phyloP scores from a whole-genome alignment of 495 filamentous ascomycete genomes.

The Trichoderma gamsii region DNA sequence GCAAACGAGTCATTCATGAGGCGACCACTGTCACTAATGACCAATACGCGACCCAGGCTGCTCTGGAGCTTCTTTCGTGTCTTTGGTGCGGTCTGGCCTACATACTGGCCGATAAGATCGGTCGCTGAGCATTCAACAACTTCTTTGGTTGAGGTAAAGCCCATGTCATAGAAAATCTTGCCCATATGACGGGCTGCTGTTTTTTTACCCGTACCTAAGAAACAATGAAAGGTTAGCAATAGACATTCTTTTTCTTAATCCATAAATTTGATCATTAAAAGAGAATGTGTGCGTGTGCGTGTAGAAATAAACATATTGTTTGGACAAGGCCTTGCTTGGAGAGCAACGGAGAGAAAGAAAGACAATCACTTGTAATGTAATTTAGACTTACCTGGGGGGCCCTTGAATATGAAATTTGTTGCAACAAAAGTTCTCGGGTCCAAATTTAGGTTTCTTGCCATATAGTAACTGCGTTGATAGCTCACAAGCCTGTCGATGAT shows the following conservation, averaged over 20 bases:
- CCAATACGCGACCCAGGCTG: no score
- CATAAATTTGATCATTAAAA: no score
- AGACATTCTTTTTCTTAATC: no score
- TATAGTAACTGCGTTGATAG: slow-evolving; percentile 51
- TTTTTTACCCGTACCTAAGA: slow-evolving; percentile 74
- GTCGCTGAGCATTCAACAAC: slow-evolving; percentile 56
- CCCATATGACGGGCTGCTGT: slow-evolving; percentile 66
- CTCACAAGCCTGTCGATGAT: slow-evolving; percentile 52
- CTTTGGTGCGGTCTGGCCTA: slow-evolving; percentile 61
- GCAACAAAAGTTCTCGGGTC: slow-evolving; percentile 45
- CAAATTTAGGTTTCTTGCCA: slow-evolving; percentile 49
- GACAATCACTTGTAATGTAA: no score
- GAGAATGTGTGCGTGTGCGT: no score
- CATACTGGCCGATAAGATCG: slow-evolving; percentile 55
- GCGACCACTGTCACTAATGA: no score
- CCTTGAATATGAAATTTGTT: slow-evolving; percentile 39
- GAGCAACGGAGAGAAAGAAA: no score
- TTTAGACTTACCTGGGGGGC: slow-evolving; percentile 49
- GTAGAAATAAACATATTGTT: no score
- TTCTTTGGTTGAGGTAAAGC: slow-evolving; percentile 48
- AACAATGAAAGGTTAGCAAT: no score
- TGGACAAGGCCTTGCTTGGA: no score
- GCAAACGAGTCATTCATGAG: no score
- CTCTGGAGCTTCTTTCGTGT: no score
- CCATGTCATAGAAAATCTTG: slow-evolving; percentile 66